These are phyloP conservation scores for Haplographium delicatum DNA, from an alignment of 495 filamentous ascomycete species.

Conservation along the genomic window DNA sequence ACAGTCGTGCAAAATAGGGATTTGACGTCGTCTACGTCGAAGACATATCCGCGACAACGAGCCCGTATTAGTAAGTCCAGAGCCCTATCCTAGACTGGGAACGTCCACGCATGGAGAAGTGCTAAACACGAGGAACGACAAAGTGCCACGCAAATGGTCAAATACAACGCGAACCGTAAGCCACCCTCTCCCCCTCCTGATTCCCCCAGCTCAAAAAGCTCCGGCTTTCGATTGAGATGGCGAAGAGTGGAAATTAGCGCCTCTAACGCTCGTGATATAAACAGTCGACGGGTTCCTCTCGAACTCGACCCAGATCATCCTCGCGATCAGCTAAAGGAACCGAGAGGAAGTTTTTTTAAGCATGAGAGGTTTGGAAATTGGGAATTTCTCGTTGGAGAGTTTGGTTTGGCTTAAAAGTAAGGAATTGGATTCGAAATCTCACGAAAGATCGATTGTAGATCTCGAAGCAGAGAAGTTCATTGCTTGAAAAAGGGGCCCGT, in stretches of 20 bases:
- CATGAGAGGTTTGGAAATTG: too few species aligned
- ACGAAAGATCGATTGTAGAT: too few species aligned
- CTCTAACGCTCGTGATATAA: background rate
- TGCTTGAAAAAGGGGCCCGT: too few species aligned
- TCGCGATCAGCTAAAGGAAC: constrained; percentile 1
- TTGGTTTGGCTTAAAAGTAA: too few species aligned
- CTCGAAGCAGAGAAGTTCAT: too few species aligned
- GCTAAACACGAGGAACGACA: background rate
- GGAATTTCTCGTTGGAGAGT: too few species aligned
- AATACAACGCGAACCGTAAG: constrained; percentile 10
- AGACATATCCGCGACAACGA: constrained; percentile 6
- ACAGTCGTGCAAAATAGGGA: background rate
- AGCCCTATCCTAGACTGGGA: background rate
- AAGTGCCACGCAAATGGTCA: constrained; percentile 11
- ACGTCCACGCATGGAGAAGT: background rate
- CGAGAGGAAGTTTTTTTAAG: too few species aligned
- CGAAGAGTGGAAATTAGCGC: background rate
- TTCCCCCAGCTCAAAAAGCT: too few species aligned
- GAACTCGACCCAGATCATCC: constrained; percentile 7
- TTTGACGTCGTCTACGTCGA: constrained; percentile 8
- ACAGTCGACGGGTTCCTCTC: constrained; percentile 9
- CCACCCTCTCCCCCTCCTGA: background rate
- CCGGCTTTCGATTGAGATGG: too few species aligned
- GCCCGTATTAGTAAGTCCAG: constrained; percentile 4
- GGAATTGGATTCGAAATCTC: too few species aligned